Evolutionary conservation across 2,329 filamentous ascomycete genomes (phyloP), one percentile per base, ranked within the genome.

Genomic region (Colletotrichum tabaci): DNA sequence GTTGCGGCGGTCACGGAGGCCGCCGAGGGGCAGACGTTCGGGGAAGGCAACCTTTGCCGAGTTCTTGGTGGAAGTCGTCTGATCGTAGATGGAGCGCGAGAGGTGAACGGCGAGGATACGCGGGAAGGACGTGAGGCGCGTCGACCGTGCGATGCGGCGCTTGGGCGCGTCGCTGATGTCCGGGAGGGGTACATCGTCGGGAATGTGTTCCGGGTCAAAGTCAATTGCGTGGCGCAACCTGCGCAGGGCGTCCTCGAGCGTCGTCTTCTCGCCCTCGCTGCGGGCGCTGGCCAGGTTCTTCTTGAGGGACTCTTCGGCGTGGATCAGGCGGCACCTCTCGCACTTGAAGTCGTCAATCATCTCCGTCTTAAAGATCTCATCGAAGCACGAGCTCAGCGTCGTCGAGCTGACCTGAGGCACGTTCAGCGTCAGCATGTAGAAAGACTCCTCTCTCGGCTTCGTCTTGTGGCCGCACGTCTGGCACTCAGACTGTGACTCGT

Each of bases 281-380:
- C 80, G 86, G 4, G 88, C 86, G 66, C 84, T 88, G 44, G 84
- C 81, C 44, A 92, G 79, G 74, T 94, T 90, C 8, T 86, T 83
- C 73, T 89, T 84, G 74, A 94, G 89, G 61, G 87, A 82, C 40
- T 90, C 85, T 64, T 94, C 84, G 4, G 95, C 95, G 80, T 98
- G 93, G 53, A 94, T 83, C n/a, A 99, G 86, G 26, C 95, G 91
- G 79, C 96, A 99, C 82, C 91, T 93, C 77, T 98, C 96, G 83
- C 96, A 99, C 76, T 94, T 95, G 86, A 97, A 99, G 80, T 98
- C 96, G 74, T 98, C 96, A 75, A 99, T 98, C 79, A 95, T 93
- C 81, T 99, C 96, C 0, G 94, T 94, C 82, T 98, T 98, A 75
- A 99, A 92, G 82, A 98, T 92, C 50, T 93, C 93, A 77, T 99